Base-by-base conservation (phyloP, 345 rosid species). In the Physaria fendleri region DNA sequence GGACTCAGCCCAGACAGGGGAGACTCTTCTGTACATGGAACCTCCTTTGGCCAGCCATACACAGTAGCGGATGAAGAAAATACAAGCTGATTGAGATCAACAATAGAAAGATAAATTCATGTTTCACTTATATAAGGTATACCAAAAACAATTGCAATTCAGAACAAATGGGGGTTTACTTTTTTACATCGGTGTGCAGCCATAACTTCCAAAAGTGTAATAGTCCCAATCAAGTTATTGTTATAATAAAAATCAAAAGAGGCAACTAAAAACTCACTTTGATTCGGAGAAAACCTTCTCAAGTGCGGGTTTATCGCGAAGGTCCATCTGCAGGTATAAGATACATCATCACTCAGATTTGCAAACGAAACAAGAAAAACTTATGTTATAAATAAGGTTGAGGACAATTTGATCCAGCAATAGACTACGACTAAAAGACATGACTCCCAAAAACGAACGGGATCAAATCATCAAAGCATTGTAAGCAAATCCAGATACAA, bases 1-100 rank as follows among this genome's bases (percentile, higher is more conserved):
- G 99, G 99, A 56, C 85, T 93, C 68, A 56, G 50, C 30, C 96
- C 99, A 49, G 58, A 71, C 13, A 85, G 49, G 2, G 96, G 79
- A 20, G 76, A 93, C 67, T 87, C 90, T 60, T 93, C 99, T 41
- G 99, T 93, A 62, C 97, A 87, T 4, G 99, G 99, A 34, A 85
- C 95, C 76, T 76, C 84, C 79, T 94, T 84, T 45, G 97, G 99
- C 85, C 92, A 85, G 37, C 97, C 99, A 75, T 94, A 94, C 33
- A 94, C 97, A 61, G 99, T 94, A 24, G 99, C 99, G 16, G 99
- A 94, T 3, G 99, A 94, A 21, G 99, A 94, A 79, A 94, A 94
- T 1, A 94, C 99, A 69, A 94, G 90, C 99, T 94, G 89, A 28
- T 45, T 65, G 8, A 57, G 56, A 59, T 21, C 44, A 57, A 74